These are phyloP conservation scores for Syzygium jambos DNA, from an alignment of 345 rosid species.

Conservation along the genomic window DNA sequence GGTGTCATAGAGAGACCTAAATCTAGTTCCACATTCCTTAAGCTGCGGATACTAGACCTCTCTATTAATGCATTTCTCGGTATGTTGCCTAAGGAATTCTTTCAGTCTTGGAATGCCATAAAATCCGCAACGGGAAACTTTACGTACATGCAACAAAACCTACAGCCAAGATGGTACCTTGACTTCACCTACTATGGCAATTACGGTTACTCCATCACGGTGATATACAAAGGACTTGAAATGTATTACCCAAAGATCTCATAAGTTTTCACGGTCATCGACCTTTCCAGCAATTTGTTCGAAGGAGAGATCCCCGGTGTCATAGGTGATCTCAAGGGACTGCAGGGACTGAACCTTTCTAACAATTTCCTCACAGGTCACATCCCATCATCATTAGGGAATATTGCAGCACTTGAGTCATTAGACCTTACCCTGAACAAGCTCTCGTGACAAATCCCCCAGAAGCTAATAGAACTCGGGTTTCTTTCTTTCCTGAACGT, in stretches of 20 bases:
- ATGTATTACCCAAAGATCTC: background rate
- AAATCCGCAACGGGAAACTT: background rate
- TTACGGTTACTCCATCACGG: background rate
- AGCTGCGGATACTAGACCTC: constrained; percentile 3
- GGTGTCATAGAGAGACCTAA: background rate
- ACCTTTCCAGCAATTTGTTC: constrained; percentile 1
- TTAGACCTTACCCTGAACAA: background rate
- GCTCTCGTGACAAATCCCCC: constrained; percentile 3
- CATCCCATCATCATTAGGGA: background rate
- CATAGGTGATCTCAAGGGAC: background rate
- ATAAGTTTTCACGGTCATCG: background rate
- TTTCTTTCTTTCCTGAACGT: background rate
- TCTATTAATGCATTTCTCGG: background rate
- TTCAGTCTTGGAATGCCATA: constrained; percentile 13
- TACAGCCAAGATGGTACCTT: rapidly evolving
- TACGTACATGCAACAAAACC: background rate
- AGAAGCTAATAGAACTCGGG: background rate
- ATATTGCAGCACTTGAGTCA: background rate
- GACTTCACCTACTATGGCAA: background rate
- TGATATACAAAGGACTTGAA: background rate
- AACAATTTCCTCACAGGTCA: background rate
- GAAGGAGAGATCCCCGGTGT: constrained; percentile 1
- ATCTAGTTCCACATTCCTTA: background rate
- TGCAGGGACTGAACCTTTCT: background rate
- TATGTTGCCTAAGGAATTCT: constrained; percentile 3